These are phyloP conservation scores for Catunica adiposa DNA, from an alignment of 2,329 filamentous ascomycete genomes.

Conservation along the genomic window DNA sequence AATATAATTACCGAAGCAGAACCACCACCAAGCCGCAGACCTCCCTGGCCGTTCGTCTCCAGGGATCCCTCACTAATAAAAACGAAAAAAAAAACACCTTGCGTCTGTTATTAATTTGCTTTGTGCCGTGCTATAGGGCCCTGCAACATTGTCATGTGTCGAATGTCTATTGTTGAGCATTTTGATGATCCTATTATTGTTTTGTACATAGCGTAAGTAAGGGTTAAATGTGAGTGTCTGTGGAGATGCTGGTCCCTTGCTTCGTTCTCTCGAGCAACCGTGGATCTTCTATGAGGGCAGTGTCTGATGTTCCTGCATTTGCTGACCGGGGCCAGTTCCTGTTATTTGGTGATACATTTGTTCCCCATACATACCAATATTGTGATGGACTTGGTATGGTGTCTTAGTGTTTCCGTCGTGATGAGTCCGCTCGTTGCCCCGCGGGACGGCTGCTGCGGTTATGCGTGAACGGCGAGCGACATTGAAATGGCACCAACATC, in stretches of 20 bases:
- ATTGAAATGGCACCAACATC: neutral
- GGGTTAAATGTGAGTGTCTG: too few relatives aligned
- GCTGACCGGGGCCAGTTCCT: neutral
- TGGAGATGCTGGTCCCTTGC: too few relatives aligned
- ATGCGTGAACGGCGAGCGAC: neutral
- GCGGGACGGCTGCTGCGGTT: neutral
- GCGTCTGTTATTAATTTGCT: neutral
- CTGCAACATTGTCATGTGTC: neutral
- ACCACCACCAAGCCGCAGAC: neutral
- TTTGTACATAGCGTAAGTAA: too few relatives aligned
- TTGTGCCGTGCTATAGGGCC: neutral
- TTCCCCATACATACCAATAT: neutral
- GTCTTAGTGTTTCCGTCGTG: neutral
- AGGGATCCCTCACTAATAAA: neutral
- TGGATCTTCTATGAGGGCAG: too few relatives aligned
- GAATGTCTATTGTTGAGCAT: neutral
- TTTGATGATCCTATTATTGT: neutral
- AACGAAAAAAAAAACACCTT: neutral
- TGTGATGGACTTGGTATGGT: neutral
- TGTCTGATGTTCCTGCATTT: neutral
- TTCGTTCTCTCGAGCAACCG: too few relatives aligned
- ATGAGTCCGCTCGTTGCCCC: neutral
- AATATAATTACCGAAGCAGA: neutral
- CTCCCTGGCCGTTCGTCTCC: neutral
- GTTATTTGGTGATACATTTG: neutral